Percentiles rank a stretch among this genome's conserved stretches.
These are phyloP conservation scores for Gautieria morchelliformis DNA, from an alignment of 768 basidiomycete species.

Conservation along the genomic window DNA sequence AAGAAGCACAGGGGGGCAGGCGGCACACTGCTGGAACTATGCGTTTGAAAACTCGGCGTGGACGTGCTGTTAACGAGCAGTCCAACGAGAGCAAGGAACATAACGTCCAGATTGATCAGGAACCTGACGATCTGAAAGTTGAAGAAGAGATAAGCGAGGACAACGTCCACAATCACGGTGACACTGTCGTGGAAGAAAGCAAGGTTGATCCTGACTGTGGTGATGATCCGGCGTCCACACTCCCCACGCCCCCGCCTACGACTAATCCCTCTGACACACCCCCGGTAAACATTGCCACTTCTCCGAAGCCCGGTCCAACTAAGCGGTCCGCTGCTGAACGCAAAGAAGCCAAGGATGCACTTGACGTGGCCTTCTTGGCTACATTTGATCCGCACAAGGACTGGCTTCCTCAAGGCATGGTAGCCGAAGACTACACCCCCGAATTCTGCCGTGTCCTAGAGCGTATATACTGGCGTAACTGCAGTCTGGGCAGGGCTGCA, in stretches of 20 bases:
- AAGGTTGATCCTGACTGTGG: not conserved
- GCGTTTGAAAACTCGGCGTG: not conserved
- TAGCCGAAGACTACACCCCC: conserved; percentile 67
- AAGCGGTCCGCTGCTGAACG: conserved; percentile 22
- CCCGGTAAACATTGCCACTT: not conserved
- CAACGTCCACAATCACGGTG: not conserved
- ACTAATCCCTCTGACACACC: not conserved
- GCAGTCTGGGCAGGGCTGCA: conserved; percentile 79
- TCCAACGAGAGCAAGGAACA: conserved; percentile 6
- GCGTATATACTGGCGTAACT: conserved; percentile 85
- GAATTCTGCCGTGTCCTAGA: conserved; percentile 86
- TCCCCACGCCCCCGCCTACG: conserved; percentile 5
- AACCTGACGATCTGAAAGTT: not conserved
- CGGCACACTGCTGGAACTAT: conserved; percentile 1
- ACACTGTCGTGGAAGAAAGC: not conserved
- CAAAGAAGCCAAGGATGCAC: conserved; percentile 20
- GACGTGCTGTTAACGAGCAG: not conserved
- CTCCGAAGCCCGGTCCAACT: not conserved
- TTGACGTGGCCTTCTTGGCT: conserved; percentile 49
- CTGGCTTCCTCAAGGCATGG: conserved; percentile 76
- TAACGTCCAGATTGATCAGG: conserved; percentile 4
- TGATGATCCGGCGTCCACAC: not conserved
- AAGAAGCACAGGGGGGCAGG: conserved; percentile 44
- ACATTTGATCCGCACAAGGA: conserved; percentile 61
- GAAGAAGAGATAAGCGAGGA: not conserved